These are phyloP conservation scores for Camptophora hylomeconis DNA, from an alignment of 2,329 filamentous ascomycete genomes.

Conservation along the genomic window DNA sequence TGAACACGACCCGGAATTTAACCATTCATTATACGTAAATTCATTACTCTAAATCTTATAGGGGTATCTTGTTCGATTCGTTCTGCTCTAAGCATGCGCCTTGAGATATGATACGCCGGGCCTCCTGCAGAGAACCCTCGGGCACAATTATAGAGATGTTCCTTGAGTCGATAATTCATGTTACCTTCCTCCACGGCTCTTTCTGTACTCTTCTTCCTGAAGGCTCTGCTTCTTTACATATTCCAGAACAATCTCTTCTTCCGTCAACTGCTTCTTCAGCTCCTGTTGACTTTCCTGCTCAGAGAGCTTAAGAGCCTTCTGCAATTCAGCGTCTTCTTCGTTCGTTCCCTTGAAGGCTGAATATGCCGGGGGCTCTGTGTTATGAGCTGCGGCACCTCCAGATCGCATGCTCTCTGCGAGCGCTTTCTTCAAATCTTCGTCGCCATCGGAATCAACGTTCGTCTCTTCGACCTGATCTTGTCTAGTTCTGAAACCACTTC, in stretches of 20 bases:
- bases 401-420: slow-evolving; percentile 30
- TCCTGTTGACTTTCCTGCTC: slow-evolving; percentile 32
- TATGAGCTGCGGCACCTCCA: slow-evolving; percentile 2
- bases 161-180: no score
- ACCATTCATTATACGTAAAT: no score
- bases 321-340: slow-evolving; percentile 33
- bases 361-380: no score
- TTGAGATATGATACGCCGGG: no score
- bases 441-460: slow-evolving; percentile 17
- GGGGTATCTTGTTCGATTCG: no score
- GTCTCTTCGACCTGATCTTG: neutral
- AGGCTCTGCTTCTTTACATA: slow-evolving; percentile 68
- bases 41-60: no score
- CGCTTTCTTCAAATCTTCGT: slow-evolving; percentile 33
- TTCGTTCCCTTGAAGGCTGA: no score
- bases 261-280: slow-evolving; percentile 31
- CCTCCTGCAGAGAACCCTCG: no score
- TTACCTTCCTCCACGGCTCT: no score
- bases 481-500: slow-evolving; percentile 11
- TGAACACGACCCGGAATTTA: no score
- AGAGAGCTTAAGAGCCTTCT: slow-evolving; percentile 36
- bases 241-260: slow-evolving; percentile 63
- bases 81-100: no score
- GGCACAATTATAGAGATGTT: no score
- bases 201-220: slow-evolving; percentile 47